Evolutionary conservation across 768 basidiomycete genomes (phyloP).

Genomic region (Boletus pseudo-olivaceus): DNA sequence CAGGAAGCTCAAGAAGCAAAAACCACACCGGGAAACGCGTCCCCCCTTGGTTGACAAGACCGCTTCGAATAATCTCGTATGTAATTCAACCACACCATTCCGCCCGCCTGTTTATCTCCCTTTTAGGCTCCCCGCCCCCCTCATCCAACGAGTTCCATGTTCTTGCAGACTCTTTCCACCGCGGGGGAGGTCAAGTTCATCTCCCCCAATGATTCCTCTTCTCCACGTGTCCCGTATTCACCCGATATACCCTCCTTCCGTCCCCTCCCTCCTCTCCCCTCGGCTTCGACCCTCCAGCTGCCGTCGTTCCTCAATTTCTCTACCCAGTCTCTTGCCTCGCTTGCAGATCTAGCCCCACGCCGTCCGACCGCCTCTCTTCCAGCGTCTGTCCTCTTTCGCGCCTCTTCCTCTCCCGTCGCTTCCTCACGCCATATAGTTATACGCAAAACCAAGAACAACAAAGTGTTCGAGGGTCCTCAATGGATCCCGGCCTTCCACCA

Average conservation of each 20-base stretch:
- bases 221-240: constrained; percentile 11
- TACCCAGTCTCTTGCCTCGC: constrained; percentile 16
- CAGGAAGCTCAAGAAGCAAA: constrained; percentile 25
- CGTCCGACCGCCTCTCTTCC: constrained; percentile 12
- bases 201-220: constrained; percentile 10
- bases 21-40: constrained; percentile 20
- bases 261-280: constrained; percentile 34
- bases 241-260: constrained; percentile 20
- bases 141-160: constrained; percentile 16
- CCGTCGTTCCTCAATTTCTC: constrained; percentile 37
- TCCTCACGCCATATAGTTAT: constrained; percentile 9
- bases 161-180: constrained; percentile 7
- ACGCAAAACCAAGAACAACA: constrained; percentile 18
- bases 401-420: constrained; percentile 14
- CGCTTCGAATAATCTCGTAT: constrained; percentile 28
- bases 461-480: constrained; percentile 28
- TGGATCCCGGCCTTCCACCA: constrained; percentile 42
- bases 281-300: constrained; percentile 37
- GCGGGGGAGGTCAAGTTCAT: constrained; percentile 5
- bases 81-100: constrained; percentile 12
- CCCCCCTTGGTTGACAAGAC: constrained; percentile 34
- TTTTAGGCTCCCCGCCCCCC: constrained; percentile 12
- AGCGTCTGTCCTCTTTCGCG: constrained; percentile 15
- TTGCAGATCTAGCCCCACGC: constrained; percentile 5
- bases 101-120: constrained; percentile 12